Evolutionary conservation across 1,139 yeast species (phyloP).

Genomic region (Suhomyces anneliseae): DNA sequence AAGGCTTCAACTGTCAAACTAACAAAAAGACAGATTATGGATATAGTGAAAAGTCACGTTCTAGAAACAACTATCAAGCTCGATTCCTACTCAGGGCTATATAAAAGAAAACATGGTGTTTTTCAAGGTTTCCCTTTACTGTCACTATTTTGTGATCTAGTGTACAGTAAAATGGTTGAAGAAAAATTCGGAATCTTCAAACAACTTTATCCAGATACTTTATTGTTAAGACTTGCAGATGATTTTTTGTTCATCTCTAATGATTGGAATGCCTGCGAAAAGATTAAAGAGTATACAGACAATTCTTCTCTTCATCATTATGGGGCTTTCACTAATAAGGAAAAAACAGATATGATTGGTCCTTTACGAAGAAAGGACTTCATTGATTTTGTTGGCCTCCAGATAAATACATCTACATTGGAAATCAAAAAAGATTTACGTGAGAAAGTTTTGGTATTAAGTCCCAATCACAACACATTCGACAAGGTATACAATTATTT

Average conservation of each 20-base stretch:
- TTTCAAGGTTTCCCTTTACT: conserved; percentile 89
- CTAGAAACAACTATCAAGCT: neutral
- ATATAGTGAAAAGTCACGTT: neutral
- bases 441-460: conserved; percentile 13
- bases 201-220: conserved; percentile 22
- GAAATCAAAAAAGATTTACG: conserved; percentile 12
- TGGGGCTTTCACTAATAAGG: conserved; percentile 60
- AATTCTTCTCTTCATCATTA: conserved; percentile 47
- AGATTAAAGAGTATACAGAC: conserved; percentile 20
- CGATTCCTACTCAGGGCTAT: conserved; percentile 11
- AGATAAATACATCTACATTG: conserved; percentile 21
- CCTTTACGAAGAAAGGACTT: conserved; percentile 15
- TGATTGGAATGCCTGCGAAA: conserved; percentile 18
- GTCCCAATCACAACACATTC: conserved; percentile 18
- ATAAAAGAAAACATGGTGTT: conserved; percentile 60
- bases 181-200: conserved; percentile 34
- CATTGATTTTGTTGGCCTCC: conserved; percentile 36
- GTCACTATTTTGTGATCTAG: conserved; percentile 70
- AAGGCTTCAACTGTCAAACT: conserved; percentile 27
- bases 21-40: conserved; percentile 24
- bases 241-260: conserved; percentile 76
- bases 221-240: conserved; percentile 72
- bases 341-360: conserved; percentile 42
- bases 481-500: conserved; percentile 17
- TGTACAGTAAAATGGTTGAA: conserved; percentile 65